Evolutionary conservation across 2,329 filamentous ascomycete genomes (phyloP).

Genomic region (Cladosporium austrohemisphaericum): DNA sequence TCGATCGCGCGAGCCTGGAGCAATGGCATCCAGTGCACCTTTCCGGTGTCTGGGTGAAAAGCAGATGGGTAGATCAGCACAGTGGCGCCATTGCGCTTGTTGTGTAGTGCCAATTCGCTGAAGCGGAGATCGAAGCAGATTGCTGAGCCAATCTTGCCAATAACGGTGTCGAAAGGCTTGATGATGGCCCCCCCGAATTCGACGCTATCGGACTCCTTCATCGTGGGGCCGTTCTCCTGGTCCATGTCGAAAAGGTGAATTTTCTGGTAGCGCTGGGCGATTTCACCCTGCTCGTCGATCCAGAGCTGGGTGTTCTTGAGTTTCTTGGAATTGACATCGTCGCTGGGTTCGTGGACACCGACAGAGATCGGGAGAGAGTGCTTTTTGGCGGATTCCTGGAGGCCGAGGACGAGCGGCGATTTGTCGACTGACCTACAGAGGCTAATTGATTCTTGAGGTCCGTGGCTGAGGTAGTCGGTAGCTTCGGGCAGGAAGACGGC

Average conservation of each 20-base stretch:
- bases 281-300: slow-evolving; percentile 59
- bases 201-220: slow-evolving; percentile 65
- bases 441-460: slow-evolving; percentile 62
- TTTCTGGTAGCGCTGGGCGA: slow-evolving; percentile 73
- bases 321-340: slow-evolving; percentile 44
- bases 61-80: slow-evolving; percentile 84
- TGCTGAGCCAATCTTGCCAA: slow-evolving; percentile 72
- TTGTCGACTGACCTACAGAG: slow-evolving; percentile 64
- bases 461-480: slow-evolving; percentile 76
- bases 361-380: slow-evolving; percentile 72
- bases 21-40: slow-evolving; percentile 79
- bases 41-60: slow-evolving; percentile 82
- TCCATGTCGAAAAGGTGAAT: slow-evolving; percentile 76
- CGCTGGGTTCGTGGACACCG: slow-evolving; percentile 74
- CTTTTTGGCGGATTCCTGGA: slow-evolving; percentile 63
- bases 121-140: slow-evolving; percentile 94
- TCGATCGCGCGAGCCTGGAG: slow-evolving; percentile 81
- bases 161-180: slow-evolving; percentile 65
- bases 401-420: slow-evolving; percentile 72
- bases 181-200: slow-evolving; percentile 63
- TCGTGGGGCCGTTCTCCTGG: slow-evolving; percentile 52
- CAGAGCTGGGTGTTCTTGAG: slow-evolving; percentile 64
- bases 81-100: slow-evolving; percentile 66
- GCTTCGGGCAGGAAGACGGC: slow-evolving; percentile 91
- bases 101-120: slow-evolving; percentile 66